A percentile compares a stretch with the other conserved stretches of the same genome.
Conservation (phyloP, 306 rosid species). For the Malus domestica region ASM211411v1 NC_041802.1:8364501-8365000, state of each 20-base stretch:
- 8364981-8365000: too few relatives aligned
- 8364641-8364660: neutral
- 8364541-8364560: conserved; percentile 39
- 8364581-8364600: neutral
- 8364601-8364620: neutral
- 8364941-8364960: too few relatives aligned
- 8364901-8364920: too few relatives aligned
- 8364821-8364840: too few relatives aligned
- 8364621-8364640: neutral
- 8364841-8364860: too few relatives aligned
- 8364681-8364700: conserved; percentile 24
- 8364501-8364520: conserved; percentile 52
- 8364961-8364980: too few relatives aligned
- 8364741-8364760: neutral
- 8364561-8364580: conserved; percentile 40
- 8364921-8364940: too few relatives aligned
- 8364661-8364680: conserved; percentile 42
- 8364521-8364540: conserved; percentile 41
- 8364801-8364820: neutral
- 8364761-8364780: neutral
- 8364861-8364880: too few relatives aligned
- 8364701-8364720: conserved; percentile 47
- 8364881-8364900: too few relatives aligned
- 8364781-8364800: neutral
- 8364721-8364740: conserved; percentile 42